Percentiles rank a stretch among this genome's conserved stretches.
Evolutionary conservation across 129 eudicot species (phyloP).

Genomic region (Flaveria linearis): DNA sequence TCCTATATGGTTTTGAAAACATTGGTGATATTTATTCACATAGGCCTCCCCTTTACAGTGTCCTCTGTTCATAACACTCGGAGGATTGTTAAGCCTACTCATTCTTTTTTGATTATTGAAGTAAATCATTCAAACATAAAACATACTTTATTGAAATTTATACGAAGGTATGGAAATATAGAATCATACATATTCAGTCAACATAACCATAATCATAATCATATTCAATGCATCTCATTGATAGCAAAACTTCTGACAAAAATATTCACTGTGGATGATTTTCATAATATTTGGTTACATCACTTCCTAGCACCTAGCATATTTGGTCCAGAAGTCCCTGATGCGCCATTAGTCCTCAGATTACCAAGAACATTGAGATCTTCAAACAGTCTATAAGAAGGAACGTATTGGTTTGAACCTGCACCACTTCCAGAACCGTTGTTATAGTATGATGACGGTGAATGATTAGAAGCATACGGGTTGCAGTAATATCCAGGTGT

Average conservation of each 20-base stretch:
- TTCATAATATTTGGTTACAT: neutral
- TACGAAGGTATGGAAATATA: conserved; percentile 6
- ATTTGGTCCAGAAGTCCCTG: conserved; percentile 52
- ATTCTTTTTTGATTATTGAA: neutral
- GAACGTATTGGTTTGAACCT: conserved; percentile 71
- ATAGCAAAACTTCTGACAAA: no score
- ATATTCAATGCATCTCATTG: no score
- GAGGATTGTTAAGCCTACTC: neutral
- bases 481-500: conserved; percentile 73
- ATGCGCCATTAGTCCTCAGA: conserved; percentile 43
- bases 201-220: neutral
- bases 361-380: conserved; percentile 85
- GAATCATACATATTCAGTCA: neutral
- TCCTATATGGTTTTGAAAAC: no score
- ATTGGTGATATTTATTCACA: no score
- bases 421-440: conserved; percentile 31
- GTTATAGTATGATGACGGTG: conserved; percentile 36
- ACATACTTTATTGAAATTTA: neutral
- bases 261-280: no score
- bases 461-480: conserved; percentile 37
- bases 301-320: conserved; percentile 66
- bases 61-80: neutral
- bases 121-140: neutral
- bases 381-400: conserved; percentile 84
- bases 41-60: neutral